Evolutionary conservation across 176 grass and related monocot species (phyloP).

Genomic region (Phoenix roebelenii): DNA sequence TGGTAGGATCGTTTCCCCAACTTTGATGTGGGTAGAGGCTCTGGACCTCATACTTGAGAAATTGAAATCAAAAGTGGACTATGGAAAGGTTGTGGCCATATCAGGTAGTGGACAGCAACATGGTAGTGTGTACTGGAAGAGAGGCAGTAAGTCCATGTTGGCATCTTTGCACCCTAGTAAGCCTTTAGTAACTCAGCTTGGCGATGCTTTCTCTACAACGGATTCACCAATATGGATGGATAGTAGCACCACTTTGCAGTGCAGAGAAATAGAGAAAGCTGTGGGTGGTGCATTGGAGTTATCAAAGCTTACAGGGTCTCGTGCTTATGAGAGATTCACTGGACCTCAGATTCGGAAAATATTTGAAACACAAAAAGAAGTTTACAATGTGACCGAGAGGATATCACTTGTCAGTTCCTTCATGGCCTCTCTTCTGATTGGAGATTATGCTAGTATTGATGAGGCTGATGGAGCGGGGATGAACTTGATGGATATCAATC

Average conservation of each 20-base stretch:
- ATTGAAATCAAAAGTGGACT: slow-evolving; percentile 65
- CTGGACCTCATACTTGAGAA: slow-evolving; percentile 77
- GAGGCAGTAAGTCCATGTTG: slow-evolving; percentile 36
- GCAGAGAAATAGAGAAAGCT: slow-evolving; percentile 85
- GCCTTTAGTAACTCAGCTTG: slow-evolving; percentile 45
- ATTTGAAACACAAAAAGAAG: slow-evolving; percentile 30
- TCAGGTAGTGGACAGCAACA: slow-evolving; percentile 95
- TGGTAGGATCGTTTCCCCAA: slow-evolving; percentile 75
- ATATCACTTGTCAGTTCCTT: slow-evolving; percentile 96
- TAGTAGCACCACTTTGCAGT: slow-evolving; percentile 83
- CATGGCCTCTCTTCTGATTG: slow-evolving; percentile 74
- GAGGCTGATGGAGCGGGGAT: slow-evolving; percentile 94
- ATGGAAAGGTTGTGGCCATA: slow-evolving; percentile 45
- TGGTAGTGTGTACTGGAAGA: slow-evolving; percentile 97
- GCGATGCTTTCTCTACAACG: slow-evolving; percentile 60
- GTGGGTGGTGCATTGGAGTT: slow-evolving; percentile 82
- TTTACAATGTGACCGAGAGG: slow-evolving; percentile 74
- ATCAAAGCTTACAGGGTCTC: slow-evolving; percentile 78
- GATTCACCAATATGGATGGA: slow-evolving; percentile 98
- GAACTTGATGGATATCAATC: slow-evolving; percentile 98
- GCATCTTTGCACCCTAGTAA: slow-evolving; percentile 63
- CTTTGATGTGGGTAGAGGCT: slow-evolving; percentile 91
- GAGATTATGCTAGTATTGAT: slow-evolving; percentile 85
- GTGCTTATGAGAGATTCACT: slow-evolving; percentile 83
- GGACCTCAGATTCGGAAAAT: slow-evolving; percentile 87